These are phyloP conservation scores for Phlyctochytrium planicorne DNA, from an alignment of 192 early-diverging fungal species.

Conservation along the genomic window DNA sequence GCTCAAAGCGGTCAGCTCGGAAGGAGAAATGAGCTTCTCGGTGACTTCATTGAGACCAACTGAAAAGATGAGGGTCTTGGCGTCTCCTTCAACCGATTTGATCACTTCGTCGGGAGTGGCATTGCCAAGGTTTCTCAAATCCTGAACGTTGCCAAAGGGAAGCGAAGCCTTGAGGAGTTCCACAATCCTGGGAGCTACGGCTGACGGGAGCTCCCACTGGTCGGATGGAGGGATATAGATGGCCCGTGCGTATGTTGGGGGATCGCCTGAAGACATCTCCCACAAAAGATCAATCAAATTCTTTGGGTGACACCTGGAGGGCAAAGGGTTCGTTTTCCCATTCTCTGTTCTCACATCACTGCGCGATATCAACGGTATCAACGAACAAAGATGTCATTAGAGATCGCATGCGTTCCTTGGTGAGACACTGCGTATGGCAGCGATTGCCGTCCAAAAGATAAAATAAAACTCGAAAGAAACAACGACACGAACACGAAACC, in stretches of 20 bases:
- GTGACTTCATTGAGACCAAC: conserved; percentile 21
- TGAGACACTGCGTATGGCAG: too few relatives aligned
- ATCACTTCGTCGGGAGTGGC: not conserved
- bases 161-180: conserved; percentile 1
- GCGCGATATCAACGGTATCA: too few relatives aligned
- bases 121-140: not conserved
- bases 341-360: too few relatives aligned
- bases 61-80: conserved; percentile 11
- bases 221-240: not conserved
- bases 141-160: not conserved
- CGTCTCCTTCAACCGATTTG: not conserved
- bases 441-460: too few relatives aligned
- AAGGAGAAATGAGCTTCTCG: not conserved
- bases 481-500: too few relatives aligned
- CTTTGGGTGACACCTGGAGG: too few relatives aligned
- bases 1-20: not conserved
- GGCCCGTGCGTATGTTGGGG: not conserved
- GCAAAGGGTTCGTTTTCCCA: too few relatives aligned
- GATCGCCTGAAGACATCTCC: too few relatives aligned
- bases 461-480: too few relatives aligned
- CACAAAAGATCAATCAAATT: too few relatives aligned
- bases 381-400: too few relatives aligned
- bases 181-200: conserved; percentile 16
- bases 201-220: not conserved
- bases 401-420: too few relatives aligned